These are phyloP conservation scores for Andrographis paniculata DNA, from an alignment of 305 asterid species.

Conservation along the genomic window DNA sequence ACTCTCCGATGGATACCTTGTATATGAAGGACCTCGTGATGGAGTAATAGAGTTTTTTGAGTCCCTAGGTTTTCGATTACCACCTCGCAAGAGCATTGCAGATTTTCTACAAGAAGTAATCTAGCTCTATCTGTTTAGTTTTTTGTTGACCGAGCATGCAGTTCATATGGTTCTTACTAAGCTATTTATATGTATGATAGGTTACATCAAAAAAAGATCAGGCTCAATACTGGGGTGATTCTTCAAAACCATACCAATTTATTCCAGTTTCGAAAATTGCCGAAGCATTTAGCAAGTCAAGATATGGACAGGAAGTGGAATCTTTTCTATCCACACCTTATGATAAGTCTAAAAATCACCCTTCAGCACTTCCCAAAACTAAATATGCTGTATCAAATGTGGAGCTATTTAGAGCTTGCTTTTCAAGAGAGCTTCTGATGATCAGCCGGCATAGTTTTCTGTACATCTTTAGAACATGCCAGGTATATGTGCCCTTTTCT, in stretches of 20 bases:
- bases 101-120: slow-evolving; percentile 93
- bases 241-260: slow-evolving; percentile 60
- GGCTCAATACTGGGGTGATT: slow-evolving; percentile 84
- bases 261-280: slow-evolving; percentile 64
- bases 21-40: slow-evolving; percentile 74
- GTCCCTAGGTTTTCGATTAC: slow-evolving; percentile 72
- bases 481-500: slow-evolving; percentile 53
- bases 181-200: slow-evolving; percentile 22
- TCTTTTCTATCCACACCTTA: slow-evolving; percentile 42
- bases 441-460: slow-evolving; percentile 62
- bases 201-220: slow-evolving; percentile 87
- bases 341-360: slow-evolving; percentile 52
- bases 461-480: slow-evolving; percentile 69
- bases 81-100: slow-evolving; percentile 85
- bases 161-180: slow-evolving; percentile 16
- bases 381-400: slow-evolving; percentile 51
- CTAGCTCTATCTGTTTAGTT: background rate
- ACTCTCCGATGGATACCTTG: slow-evolving; percentile 69
- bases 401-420: slow-evolving; percentile 79
- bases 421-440: slow-evolving; percentile 68
- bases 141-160: slow-evolving; percentile 7
- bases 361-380: slow-evolving; percentile 52
- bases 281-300: slow-evolving; percentile 56
- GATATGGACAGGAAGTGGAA: slow-evolving; percentile 41
- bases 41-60: slow-evolving; percentile 65